Evolutionary conservation across 2,329 filamentous ascomycete species (phyloP).

Genomic region (Xylaria polymorpha): DNA sequence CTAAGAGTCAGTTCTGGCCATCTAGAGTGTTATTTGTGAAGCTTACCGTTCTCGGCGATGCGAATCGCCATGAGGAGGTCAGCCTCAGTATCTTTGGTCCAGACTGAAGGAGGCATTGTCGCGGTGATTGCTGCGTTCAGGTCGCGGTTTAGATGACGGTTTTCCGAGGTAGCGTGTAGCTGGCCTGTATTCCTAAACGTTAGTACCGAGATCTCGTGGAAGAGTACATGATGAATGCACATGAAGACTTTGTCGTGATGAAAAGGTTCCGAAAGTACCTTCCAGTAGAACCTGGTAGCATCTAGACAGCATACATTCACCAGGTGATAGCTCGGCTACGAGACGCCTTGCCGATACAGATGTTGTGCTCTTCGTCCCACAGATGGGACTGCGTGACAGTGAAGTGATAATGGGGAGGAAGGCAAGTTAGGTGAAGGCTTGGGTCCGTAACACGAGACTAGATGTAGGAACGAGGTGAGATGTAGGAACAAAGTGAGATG

Average conservation of each 20-base stretch:
- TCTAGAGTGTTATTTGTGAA: neutral
- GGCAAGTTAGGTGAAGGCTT: neutral
- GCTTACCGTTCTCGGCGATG: constrained; percentile 8
- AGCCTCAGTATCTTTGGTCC: constrained; percentile 56
- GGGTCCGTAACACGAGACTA: neutral
- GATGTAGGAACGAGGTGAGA: neutral
- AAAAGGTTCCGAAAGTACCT: neutral
- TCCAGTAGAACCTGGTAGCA: neutral
- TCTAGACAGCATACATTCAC: neutral
- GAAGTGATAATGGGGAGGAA: neutral
- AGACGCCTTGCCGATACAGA: neutral
- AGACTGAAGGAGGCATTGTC: constrained; percentile 22
- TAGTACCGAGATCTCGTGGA: neutral
- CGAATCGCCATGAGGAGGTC: constrained; percentile 39
- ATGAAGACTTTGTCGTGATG: neutral
- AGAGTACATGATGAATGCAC: neutral
- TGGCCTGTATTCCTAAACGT: neutral
- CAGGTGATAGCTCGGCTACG: neutral
- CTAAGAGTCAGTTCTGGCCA: neutral
- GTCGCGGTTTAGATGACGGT: neutral
- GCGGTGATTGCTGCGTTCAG: neutral
- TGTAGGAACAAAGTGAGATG: neutral
- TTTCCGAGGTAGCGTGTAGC: neutral
- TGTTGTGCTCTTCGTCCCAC: neutral
- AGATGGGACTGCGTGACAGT: neutral